Conservation (phyloP, 345 rosid genomes). For the Erucastrum elatum region DNA sequence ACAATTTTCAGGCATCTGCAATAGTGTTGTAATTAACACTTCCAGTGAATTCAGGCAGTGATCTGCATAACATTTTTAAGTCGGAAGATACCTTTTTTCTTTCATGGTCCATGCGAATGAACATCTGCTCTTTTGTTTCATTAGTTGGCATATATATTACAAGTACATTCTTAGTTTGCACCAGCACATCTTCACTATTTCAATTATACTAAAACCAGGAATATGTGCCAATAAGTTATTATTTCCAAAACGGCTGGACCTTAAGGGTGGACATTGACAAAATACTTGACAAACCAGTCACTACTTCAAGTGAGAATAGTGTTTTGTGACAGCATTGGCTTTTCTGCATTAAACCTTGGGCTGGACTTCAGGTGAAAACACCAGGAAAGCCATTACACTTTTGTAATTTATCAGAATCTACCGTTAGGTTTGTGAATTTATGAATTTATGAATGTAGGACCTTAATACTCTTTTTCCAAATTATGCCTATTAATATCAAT, state of each 20-base stretch:
- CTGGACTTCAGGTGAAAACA: too few species aligned
- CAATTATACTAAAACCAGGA: neutral
- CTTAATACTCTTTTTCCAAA: too few species aligned
- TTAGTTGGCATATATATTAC: neutral
- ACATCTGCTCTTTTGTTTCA: neutral
- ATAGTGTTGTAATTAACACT: too few species aligned
- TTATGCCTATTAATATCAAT: too few species aligned
- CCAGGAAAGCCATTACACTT: too few species aligned
- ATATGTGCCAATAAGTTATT: constrained; percentile 29
- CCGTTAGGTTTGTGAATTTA: too few species aligned
- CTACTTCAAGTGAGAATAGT: constrained; percentile 76
- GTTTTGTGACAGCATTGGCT: constrained; percentile 57
- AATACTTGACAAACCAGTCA: constrained; percentile 61
- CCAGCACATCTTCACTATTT: constrained; percentile 2
- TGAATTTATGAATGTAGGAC: too few species aligned
- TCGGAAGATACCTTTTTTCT: neutral
- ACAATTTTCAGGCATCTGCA: too few species aligned
- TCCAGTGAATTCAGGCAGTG: too few species aligned
- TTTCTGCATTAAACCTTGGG: constrained; percentile 36
- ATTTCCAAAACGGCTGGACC: constrained; percentile 73
- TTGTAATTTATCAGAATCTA: too few species aligned
- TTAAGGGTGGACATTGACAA: constrained; percentile 73
- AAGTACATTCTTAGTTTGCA: neutral
- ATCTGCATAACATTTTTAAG: neutral
- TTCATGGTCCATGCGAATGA: too few species aligned